phyloP scores from a whole-genome alignment of 441 rosid species.

The Viola pubescens region DNA sequence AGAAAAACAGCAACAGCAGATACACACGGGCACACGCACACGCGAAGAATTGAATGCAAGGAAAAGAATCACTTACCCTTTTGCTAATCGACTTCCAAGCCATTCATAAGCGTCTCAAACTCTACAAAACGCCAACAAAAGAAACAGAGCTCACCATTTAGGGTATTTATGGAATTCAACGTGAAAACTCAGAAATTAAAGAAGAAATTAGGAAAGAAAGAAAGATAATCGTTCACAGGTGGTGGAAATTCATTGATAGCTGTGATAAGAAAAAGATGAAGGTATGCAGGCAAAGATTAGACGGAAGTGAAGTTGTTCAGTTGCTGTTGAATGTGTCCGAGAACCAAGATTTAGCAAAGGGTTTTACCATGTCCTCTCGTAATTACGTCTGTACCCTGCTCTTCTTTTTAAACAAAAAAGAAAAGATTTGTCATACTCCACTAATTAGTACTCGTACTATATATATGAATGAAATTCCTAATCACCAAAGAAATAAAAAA shows the following conservation, averaged over 20 bases:
- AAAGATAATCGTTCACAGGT: neutral
- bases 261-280: no score
- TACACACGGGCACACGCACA: no score
- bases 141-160: neutral
- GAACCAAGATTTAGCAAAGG: neutral
- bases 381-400: slow-evolving; percentile 2
- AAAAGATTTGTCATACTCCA: no score
- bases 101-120: slow-evolving; percentile 34
- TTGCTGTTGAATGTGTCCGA: neutral
- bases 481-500: no score
- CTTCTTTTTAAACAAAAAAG: no score
- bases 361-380: neutral
- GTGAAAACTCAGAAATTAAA: neutral
- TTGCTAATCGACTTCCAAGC: slow-evolving; percentile 45
- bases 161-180: neutral
- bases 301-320: neutral
- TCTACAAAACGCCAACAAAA: slow-evolving; percentile 5
- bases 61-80: slow-evolving; percentile 31
- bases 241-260: no score
- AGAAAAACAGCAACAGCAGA: neutral
- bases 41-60: neutral
- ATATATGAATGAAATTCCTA: no score
- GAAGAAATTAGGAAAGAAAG: neutral
- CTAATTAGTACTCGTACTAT: no score
- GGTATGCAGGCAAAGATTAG: no score